Evolutionary conservation across 768 basidiomycete genomes (phyloP).

Genomic region (Psilocybe subaeruginosa): DNA sequence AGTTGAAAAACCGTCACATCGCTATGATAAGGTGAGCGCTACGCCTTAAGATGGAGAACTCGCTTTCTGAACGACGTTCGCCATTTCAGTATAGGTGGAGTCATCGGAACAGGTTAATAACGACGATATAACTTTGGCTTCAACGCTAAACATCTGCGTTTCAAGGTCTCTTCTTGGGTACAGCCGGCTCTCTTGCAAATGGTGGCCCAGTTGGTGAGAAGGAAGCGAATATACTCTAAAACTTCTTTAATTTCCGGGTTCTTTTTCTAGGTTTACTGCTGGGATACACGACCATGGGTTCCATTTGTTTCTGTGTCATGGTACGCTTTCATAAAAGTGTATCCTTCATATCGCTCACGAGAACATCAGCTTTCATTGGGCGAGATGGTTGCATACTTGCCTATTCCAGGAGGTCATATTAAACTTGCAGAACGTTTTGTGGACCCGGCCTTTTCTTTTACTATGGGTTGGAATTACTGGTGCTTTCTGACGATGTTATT

Average conservation of each 20-base stretch:
- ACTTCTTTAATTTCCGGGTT: not conserved
- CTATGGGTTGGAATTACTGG: constrained; percentile 59
- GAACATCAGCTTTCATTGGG: constrained; percentile 60
- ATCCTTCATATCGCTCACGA: not conserved
- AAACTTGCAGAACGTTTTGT: constrained; percentile 83
- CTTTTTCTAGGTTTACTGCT: constrained; percentile 56
- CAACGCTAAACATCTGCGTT: not conserved
- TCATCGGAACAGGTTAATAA: constrained; percentile 55
- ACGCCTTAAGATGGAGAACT: not conserved
- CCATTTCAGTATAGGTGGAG: constrained; percentile 57
- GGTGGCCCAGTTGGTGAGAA: constrained; percentile 71
- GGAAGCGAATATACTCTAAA: not conserved
- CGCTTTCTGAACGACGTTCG: constrained; percentile 1
- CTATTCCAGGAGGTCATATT: constrained; percentile 81
- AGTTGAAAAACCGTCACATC: constrained; percentile 78
- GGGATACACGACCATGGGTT: constrained; percentile 67
- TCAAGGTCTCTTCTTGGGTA: constrained; percentile 71
- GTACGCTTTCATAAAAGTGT: constrained; percentile 30
- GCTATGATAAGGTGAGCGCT: constrained; percentile 72
- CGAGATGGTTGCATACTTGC: constrained; percentile 80
- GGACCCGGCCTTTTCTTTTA: constrained; percentile 69
- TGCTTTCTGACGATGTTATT: constrained; percentile 14
- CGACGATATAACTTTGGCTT: not conserved
- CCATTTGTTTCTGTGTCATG: constrained; percentile 77
- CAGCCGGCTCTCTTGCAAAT: constrained; percentile 44